Conservation (phyloP, 2,329 filamentous ascomycete genomes). For the Calonectria pseudoturangicola region DNA sequence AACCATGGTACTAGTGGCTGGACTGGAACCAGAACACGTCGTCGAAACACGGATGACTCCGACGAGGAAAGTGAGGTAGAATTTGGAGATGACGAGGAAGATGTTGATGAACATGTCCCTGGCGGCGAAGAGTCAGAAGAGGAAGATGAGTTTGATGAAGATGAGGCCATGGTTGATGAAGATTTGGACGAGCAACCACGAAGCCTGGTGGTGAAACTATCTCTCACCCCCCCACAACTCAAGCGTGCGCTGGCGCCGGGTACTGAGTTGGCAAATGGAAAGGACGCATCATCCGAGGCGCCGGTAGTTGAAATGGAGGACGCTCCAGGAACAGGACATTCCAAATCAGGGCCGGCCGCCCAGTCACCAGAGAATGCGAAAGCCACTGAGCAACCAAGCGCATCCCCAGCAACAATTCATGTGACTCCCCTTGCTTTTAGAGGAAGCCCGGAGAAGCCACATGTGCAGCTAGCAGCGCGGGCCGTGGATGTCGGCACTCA, state of each 20-base stretch:
- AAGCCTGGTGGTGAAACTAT: constrained; percentile 85
- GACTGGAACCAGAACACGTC: constrained; percentile 53
- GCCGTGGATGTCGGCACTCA: constrained; percentile 58
- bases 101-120: constrained; percentile 80
- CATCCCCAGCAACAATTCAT: constrained; percentile 58
- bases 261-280: constrained; percentile 45
- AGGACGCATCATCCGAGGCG: constrained; percentile 40
- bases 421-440: constrained; percentile 74
- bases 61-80: constrained; percentile 85
- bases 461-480: constrained; percentile 56
- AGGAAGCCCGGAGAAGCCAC: constrained; percentile 76
- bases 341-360: constrained; percentile 25
- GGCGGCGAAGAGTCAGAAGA: constrained; percentile 76
- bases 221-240: constrained; percentile 67
- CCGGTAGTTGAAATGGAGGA: constrained; percentile 54
- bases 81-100: constrained; percentile 84
- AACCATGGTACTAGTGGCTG: constrained; percentile 71
- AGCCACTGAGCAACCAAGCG: constrained; percentile 44
- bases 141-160: constrained; percentile 75
- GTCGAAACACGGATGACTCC: constrained; percentile 66
- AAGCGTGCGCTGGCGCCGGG: constrained; percentile 56
- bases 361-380: constrained; percentile 40
- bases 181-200: constrained; percentile 69
- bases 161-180: constrained; percentile 73
- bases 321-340: constrained; percentile 36